Percentiles rank a stretch among this genome's conserved stretches.
Conservation (phyloP, 441 rosid genomes). For the Macaranga tanarius region DNA sequence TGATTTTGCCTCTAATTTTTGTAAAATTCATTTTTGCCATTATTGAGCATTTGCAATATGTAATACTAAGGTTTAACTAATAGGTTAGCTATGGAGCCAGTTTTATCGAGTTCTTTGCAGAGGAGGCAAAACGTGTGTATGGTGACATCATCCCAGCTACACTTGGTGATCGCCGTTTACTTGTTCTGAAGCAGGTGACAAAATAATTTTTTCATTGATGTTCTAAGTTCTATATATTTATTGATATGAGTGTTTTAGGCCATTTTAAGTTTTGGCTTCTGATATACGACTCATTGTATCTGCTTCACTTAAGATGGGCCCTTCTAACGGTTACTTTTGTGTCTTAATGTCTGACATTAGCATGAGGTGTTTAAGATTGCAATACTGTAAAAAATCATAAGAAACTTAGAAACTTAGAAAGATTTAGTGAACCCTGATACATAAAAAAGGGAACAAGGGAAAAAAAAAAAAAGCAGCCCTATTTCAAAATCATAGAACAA, state of each 20-base stretch:
- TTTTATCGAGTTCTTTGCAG: constrained; percentile 87
- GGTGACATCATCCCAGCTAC: constrained; percentile 92
- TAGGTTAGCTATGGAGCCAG: constrained; percentile 91
- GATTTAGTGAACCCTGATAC: not conserved
- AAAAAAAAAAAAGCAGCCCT: not conserved
- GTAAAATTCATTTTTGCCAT: constrained; percentile 1
- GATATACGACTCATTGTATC: not conserved
- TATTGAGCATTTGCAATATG: constrained; percentile 26
- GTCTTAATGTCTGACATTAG: not conserved
- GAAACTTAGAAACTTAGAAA: not conserved
- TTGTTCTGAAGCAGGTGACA: constrained; percentile 86
- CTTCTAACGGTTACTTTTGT: not conserved
- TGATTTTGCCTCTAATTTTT: constrained; percentile 14
- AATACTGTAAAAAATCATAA: not conserved
- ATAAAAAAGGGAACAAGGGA: not conserved
- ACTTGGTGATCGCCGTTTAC: constrained; percentile 70
- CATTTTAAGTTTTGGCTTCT: constrained; percentile 11
- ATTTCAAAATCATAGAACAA: not conserved
- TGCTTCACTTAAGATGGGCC: not conserved
- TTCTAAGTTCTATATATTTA: not conserved
- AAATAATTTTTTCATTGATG: not conserved
- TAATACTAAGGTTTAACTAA: constrained; percentile 31
- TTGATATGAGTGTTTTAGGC: constrained; percentile 7
- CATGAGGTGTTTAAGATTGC: not conserved
- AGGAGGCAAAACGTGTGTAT: constrained; percentile 94